Evolutionary conservation across 2,329 filamentous ascomycete genomes (phyloP).

Genomic region (Pyricularia pennisetigena): DNA sequence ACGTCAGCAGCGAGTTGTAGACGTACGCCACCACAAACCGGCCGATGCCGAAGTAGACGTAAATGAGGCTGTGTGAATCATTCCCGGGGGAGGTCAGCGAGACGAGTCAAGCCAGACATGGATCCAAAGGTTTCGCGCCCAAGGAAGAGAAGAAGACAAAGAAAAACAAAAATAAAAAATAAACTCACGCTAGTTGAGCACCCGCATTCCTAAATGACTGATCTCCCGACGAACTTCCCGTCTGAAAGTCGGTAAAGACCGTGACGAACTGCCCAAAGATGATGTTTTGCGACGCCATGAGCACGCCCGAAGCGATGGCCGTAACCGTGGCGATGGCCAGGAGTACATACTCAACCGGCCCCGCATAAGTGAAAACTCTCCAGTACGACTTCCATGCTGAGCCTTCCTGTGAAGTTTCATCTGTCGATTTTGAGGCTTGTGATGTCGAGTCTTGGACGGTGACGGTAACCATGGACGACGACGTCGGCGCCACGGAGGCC

Average conservation of each 20-base stretch:
- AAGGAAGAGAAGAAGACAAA: no score
- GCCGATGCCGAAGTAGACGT: constrained; percentile 47
- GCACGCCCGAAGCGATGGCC: constrained; percentile 25
- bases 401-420: not conserved
- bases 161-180: not conserved
- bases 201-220: constrained; percentile 24
- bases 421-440: not conserved
- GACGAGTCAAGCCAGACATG: not conserved
- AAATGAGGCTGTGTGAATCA: constrained; percentile 15
- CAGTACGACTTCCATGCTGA: not conserved
- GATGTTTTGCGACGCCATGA: constrained; percentile 25
- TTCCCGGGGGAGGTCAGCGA: not conserved
- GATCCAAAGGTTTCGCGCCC: not conserved
- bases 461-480: not conserved
- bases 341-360: constrained; percentile 16
- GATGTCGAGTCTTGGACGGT: not conserved
- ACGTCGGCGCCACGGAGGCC: not conserved
- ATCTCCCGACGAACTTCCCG: constrained; percentile 2
- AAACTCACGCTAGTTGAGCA: not conserved
- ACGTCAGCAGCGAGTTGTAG: constrained; percentile 32
- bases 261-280: constrained; percentile 28
- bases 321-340: constrained; percentile 19
- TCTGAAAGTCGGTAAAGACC: constrained; percentile 14
- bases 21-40: constrained; percentile 41
- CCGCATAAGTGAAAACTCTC: constrained; percentile 19